Base-by-base conservation (phyloP, 371 early-diverging fungal species). In the Haplosporangium sp. region DNA sequence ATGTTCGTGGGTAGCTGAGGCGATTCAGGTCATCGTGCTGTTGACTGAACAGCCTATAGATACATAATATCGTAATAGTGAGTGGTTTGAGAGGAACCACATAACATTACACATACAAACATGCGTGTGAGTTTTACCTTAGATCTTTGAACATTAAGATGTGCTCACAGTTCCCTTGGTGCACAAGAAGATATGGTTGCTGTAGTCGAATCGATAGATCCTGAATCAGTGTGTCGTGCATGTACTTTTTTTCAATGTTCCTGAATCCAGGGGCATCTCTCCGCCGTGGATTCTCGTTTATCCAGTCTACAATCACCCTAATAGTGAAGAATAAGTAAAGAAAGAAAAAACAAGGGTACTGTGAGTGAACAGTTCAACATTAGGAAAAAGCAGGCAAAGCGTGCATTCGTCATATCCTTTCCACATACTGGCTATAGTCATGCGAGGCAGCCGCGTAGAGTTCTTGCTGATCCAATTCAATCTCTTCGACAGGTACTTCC, bases 131-230 rank as follows among this genome's bases (percentile, higher is more conserved):
- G 10, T 13, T 64, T 29, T 80, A 88, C 82, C 92, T 75, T 12
- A 93, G 61, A 66, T 91, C 91, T 13, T 83, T 82, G 36, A 95
- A 82, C 68, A 89, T 82, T 23, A 94, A 55, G 50, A 91, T 74
- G 64, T 95, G 94, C 60, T 94, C 90, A 64, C 95, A 95, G 51
- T 84, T 80, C 36, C 90, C 90, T 68, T 92, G 91, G 72, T 94
- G 95, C 3, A 86, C 79, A 57, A 93, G 91, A 8, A 85, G 73
- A 63, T 91, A 93, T 5, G 93, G 91, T 50, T 86, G 82, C 60
- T 88, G 83, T 13, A 92, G 59, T 7, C 86, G 73, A 29, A 94
- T 68, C 1, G 84, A 58, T 8, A 93, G 74, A 46, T 90, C 87
- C 46, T 83, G 76, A 51, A 94, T 87, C 23, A 67, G 63, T 4